phyloP scores from a whole-genome alignment of 2,329 filamentous ascomycete species.

The Botrytis pseudocinerea region DNA sequence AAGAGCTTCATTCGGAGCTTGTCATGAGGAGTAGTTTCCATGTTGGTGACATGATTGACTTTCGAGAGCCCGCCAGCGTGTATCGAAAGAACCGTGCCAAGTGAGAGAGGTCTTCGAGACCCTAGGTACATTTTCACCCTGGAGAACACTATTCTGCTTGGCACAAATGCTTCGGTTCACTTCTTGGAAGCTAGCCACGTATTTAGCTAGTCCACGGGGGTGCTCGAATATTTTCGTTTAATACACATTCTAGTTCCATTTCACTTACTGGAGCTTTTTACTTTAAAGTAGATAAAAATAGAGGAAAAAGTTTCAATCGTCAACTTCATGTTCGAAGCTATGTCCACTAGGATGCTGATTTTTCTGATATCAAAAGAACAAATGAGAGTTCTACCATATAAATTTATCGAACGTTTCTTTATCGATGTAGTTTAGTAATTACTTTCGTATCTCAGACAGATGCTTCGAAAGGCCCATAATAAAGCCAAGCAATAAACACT shows the following conservation, averaged over 20 bases:
- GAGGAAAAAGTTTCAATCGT: not conserved
- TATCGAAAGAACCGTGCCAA: not conserved
- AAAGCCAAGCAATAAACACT: not conserved
- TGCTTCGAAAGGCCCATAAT: not conserved
- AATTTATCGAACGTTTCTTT: not conserved
- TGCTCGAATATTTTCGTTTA: not conserved
- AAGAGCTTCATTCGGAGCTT: not conserved
- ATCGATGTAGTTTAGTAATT: not conserved
- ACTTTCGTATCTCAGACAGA: no score
- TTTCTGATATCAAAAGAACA: not conserved
- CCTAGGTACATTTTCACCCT: not conserved
- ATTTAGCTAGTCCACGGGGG: not conserved
- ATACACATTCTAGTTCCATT: not conserved
- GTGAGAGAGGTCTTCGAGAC: not conserved
- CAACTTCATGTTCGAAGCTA: not conserved
- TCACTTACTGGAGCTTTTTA: no score
- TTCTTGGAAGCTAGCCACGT: not conserved
- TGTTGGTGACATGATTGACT: not conserved
- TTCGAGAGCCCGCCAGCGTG: not conserved
- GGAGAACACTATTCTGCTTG: not conserved
- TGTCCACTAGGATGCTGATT: not conserved
- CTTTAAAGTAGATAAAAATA: fast-evolving
- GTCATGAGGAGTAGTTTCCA: not conserved
- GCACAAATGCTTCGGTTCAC: not conserved
- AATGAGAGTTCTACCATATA: not conserved